Conservation (phyloP, 2,329 filamentous ascomycete genomes). For the Xylariaceae sp. region DNA sequence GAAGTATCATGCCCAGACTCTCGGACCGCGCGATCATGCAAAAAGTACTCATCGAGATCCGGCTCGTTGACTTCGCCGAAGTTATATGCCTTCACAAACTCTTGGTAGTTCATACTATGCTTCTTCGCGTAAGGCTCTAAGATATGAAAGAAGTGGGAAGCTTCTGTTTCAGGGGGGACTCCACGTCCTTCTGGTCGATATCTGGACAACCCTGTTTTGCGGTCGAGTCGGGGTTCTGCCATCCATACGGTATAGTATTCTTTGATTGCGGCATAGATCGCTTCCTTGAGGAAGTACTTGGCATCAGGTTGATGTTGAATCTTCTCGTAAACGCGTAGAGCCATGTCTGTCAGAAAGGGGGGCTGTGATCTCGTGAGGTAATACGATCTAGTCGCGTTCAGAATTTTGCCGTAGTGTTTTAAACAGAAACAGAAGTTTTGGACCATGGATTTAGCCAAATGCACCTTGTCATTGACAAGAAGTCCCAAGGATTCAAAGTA, state of each 20-base stretch:
- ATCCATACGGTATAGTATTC: conserved; percentile 93
- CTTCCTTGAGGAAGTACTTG: conserved; percentile 73
- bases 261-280: conserved; percentile 91
- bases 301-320: conserved; percentile 84
- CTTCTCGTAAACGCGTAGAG: conserved; percentile 85
- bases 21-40: conserved; percentile 91
- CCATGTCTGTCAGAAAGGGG: conserved; percentile 97
- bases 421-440: conserved; percentile 98
- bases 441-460: conserved; percentile 92
- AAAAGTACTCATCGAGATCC: conserved; percentile 89
- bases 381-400: conserved; percentile 95
- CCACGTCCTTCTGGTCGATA: conserved; percentile 82
- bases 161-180: conserved; percentile 88
- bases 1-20: conserved; percentile 97
- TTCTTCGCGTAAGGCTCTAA: conserved; percentile 81
- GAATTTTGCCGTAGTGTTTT: conserved; percentile 95
- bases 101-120: conserved; percentile 73
- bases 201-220: conserved; percentile 73
- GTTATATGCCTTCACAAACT: conserved; percentile 91
- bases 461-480: conserved; percentile 77
- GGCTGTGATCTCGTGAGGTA: conserved; percentile 93
- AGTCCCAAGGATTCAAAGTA: conserved; percentile 97
- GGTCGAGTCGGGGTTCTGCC: conserved; percentile 72
- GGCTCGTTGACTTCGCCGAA: conserved; percentile 72
- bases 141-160: conserved; percentile 81